Evolutionary conservation across 2,329 filamentous ascomycete species (phyloP).

Genomic region (Neonectria magnoliae): DNA sequence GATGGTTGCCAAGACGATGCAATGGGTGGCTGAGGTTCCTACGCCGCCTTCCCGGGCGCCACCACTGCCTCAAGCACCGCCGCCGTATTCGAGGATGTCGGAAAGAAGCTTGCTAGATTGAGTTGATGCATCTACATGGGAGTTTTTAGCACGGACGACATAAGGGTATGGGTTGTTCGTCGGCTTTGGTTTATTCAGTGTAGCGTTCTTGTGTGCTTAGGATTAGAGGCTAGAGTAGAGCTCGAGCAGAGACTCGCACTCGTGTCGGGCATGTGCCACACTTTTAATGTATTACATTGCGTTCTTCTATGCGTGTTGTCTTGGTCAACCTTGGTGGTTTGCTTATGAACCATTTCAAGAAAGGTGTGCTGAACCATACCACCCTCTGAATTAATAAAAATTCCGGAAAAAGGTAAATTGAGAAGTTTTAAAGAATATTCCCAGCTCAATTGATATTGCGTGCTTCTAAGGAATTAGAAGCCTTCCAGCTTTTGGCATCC

Average conservation of each 20-base stretch:
- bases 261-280: not conserved
- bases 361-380: too few relatives aligned
- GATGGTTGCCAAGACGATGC: constrained; percentile 67
- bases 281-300: not conserved
- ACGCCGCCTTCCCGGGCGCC: constrained; percentile 19
- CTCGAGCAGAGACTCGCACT: constrained; percentile 4
- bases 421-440: too few relatives aligned
- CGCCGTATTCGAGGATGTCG: constrained; percentile 12
- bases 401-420: too few relatives aligned
- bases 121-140: constrained; percentile 26
- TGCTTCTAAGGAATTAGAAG: not conserved
- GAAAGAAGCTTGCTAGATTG: constrained; percentile 39
- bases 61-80: constrained; percentile 17
- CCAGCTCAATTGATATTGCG: not conserved
- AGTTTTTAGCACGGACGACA: constrained; percentile 26
- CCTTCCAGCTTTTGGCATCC: too few relatives aligned
- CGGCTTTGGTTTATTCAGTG: constrained; percentile 5
- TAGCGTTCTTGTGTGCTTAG: constrained; percentile 7
- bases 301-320: not conserved
- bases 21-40: constrained; percentile 44
- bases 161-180: constrained; percentile 6
- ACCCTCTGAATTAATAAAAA: too few relatives aligned
- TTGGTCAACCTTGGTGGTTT: too few relatives aligned
- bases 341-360: too few relatives aligned
- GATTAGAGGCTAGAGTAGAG: constrained; percentile 30